Base-by-base conservation (phyloP, 805 yeast species). In the Hanseniaspora taiwanica region DNA sequence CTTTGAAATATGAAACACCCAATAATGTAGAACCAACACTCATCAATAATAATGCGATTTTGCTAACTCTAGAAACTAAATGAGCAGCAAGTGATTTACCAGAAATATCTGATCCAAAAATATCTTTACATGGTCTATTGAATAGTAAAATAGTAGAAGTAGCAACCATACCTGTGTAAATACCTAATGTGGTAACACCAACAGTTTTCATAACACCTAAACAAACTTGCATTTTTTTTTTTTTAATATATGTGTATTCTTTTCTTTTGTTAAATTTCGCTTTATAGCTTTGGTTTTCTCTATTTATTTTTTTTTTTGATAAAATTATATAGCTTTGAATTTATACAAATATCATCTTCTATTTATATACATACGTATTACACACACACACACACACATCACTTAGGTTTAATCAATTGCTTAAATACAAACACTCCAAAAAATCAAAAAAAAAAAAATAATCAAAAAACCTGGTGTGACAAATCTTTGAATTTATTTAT, bases 131-230 rank as follows among this genome's bases (percentile, higher is more conserved):
- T 24, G 49, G 52, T 34, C 46, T 46, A 40, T 18, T 66, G 60
- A 45, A 59, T 53, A 44, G 55, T 37, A 50, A 58, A 38, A 47
- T 55, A n/a, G 61, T 45, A 1, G 70, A 54, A 36, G 68, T 50
- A 6, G 53, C 42, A 16, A 48, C 45, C 2, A 71, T 57, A 14
- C 76, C 71, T 4, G 81, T 63, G 49, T 76, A 66, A 44, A 80
- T 53, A n/a, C 89, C 91, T 37, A 81, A 58, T 9, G 86, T 72
- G 3, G 80, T 66, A 27, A 73, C 72, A 27, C 86, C 87, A 32
- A 77, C 58, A 37, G 77, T 56, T 54, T 81, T 81, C 43, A 77
- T 72, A 27, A 68, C 64, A 16, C 72, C 71, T 32, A 72, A 54
- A 59, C 79, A 73, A 44, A 65, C 65, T 32, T 75, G 74, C 77